Conservation (phyloP, 2,329 filamentous ascomycete genomes). For the Fusarium transvaalense region DNA sequence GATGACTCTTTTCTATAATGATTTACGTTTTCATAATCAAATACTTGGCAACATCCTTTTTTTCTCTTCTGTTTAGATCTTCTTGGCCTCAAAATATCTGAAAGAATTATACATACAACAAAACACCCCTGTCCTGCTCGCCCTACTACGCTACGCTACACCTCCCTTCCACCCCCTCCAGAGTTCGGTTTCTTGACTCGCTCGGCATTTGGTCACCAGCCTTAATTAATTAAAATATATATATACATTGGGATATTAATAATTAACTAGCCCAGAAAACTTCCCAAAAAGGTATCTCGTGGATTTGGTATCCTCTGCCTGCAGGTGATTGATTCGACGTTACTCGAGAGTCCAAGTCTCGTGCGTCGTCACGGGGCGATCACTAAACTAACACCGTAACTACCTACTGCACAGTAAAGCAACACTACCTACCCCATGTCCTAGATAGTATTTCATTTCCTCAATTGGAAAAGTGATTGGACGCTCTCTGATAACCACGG, state of each 20-base stretch:
- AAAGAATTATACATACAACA: neutral
- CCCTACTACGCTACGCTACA: neutral
- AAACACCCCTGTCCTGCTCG: neutral
- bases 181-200: conserved; percentile 36
- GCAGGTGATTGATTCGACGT: conserved; percentile 46
- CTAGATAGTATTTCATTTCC: conserved; percentile 5
- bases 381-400: conserved; percentile 12
- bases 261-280: conserved; percentile 11
- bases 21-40: conserved; percentile 29
- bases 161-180: neutral
- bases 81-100: conserved; percentile 1
- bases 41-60: conserved; percentile 13
- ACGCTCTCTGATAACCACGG: neutral
- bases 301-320: conserved; percentile 28
- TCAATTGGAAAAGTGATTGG: conserved; percentile 14
- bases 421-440: neutral
- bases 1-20: neutral
- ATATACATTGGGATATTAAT: conserved; percentile 13
- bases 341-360: conserved; percentile 36
- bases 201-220: conserved; percentile 37
- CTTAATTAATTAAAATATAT: neutral
- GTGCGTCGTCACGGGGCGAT: conserved; percentile 43
- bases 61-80: neutral
- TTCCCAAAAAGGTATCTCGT: conserved; percentile 33
- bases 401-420: neutral